Conservation (phyloP, 73 alveolate genomes). For the Tetrahymena elliotti region DNA sequence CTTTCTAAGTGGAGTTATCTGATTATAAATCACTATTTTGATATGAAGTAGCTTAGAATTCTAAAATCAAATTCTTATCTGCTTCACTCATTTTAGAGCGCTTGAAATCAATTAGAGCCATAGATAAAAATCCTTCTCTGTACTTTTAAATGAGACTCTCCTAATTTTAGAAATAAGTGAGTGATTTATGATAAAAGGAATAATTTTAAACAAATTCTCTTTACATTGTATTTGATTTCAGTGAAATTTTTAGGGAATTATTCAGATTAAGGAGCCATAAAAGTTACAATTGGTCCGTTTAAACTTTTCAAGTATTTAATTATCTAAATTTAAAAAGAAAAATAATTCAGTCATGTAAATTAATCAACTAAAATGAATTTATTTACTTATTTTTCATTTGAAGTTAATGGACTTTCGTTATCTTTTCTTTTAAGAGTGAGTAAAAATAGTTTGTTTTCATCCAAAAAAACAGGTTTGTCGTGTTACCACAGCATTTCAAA, state of each 20-base stretch:
- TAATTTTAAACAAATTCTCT: no score
- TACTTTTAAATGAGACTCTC: neutral
- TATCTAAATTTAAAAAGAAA: neutral
- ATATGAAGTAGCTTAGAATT: neutral
- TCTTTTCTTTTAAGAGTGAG: neutral
- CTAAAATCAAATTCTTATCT: neutral
- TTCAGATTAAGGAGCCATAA: neutral
- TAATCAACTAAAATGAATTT: neutral
- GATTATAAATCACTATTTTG: neutral
- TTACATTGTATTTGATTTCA: neutral
- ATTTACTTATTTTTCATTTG: neutral
- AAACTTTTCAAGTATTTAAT: neutral
- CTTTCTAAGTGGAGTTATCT: neutral
- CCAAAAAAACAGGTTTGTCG: neutral
- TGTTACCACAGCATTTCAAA: neutral
- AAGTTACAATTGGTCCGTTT: neutral
- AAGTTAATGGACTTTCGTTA: neutral
- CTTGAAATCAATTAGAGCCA: neutral
- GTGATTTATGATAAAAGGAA: neutral
- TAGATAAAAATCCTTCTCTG: neutral
- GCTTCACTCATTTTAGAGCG: neutral
- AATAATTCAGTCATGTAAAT: neutral
- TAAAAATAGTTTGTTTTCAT: neutral
- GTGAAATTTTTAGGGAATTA: neutral
- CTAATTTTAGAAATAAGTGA: neutral